These are phyloP conservation scores for Sarocladium oryzae DNA, from an alignment of 2,329 filamentous ascomycete species.

Conservation along the genomic window DNA sequence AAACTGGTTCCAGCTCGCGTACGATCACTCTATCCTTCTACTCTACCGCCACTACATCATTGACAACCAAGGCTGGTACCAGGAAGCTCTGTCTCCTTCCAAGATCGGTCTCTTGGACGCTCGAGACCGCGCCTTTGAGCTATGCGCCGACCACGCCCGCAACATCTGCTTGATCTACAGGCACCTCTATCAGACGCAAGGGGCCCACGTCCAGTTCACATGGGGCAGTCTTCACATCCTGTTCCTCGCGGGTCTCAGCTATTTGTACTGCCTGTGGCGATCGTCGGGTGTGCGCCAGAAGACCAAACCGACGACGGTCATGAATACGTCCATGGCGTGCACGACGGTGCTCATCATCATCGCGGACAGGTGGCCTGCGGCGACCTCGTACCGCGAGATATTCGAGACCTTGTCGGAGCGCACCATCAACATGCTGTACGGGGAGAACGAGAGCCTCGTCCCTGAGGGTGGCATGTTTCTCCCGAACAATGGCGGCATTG, in stretches of 20 bases:
- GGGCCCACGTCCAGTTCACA: conserved; percentile 16
- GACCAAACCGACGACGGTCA: neutral
- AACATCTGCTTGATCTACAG: conserved; percentile 29
- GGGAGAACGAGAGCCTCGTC: conserved; percentile 16
- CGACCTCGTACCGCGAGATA: conserved; percentile 25
- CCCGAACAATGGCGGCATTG: neutral
- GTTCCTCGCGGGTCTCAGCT: conserved; percentile 28
- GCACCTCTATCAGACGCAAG: conserved; percentile 23
- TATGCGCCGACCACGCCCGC: conserved; percentile 10
- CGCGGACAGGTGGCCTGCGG: conserved; percentile 26
- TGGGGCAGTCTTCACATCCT: conserved; percentile 28
- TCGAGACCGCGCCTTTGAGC: neutral
- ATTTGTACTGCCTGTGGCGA: conserved; percentile 25
- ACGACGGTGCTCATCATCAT: conserved; percentile 28
- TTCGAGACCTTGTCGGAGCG: conserved; percentile 23
- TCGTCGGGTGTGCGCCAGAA: neutral
- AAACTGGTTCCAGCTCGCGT: conserved; percentile 32
- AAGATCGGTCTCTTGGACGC: neutral
- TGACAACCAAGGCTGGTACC: neutral
- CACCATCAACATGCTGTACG: conserved; percentile 25
- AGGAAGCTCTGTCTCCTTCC: neutral
- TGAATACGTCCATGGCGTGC: conserved; percentile 18
- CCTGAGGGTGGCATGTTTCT: neutral
- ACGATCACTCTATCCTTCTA: conserved; percentile 31
- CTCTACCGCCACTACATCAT: conserved; percentile 26